Conservation (phyloP, 805 yeast genomes). For the Nakazawaea pomicola region DNA sequence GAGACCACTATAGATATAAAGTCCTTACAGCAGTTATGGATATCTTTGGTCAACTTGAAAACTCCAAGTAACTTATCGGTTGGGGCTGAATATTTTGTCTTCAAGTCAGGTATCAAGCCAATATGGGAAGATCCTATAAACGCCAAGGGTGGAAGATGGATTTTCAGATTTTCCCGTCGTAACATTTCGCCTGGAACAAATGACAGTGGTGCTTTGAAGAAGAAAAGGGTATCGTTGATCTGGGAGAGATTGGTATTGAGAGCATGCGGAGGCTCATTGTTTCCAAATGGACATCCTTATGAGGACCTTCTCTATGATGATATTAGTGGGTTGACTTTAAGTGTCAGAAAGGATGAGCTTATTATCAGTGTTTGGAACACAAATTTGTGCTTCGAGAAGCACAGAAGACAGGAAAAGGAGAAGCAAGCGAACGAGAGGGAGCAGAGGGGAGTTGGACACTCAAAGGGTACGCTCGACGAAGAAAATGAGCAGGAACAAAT, state of each 20-base stretch:
- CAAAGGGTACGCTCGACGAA: slow-evolving; percentile 20
- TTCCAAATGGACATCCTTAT: slow-evolving; percentile 34
- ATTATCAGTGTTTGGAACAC: slow-evolving; percentile 61
- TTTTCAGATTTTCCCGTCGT: slow-evolving; percentile 42
- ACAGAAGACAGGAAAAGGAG: slow-evolving; percentile 10
- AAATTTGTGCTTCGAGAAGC: slow-evolving; percentile 32
- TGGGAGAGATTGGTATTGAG: slow-evolving; percentile 55
- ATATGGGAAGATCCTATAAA: slow-evolving; percentile 66
- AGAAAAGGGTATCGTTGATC: slow-evolving; percentile 30
- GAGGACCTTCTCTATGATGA: slow-evolving; percentile 39
- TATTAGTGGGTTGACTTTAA: slow-evolving; percentile 55
- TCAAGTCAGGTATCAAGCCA: slow-evolving; percentile 56
- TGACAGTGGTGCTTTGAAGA: slow-evolving; percentile 13
- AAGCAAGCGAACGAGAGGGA: slow-evolving; percentile 9
- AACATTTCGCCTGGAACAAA: slow-evolving; percentile 14
- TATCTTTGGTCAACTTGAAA: slow-evolving; percentile 34
- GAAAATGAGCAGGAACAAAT: slow-evolving; percentile 15
- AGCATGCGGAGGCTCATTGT: slow-evolving; percentile 44
- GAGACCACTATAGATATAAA: slow-evolving; percentile 27
- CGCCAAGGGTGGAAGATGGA: slow-evolving; percentile 60
- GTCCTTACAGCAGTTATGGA: slow-evolving; percentile 51
- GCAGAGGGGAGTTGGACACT: slow-evolving; percentile 7
- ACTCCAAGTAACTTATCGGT: slow-evolving; percentile 32
- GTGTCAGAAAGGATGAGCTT: slow-evolving; percentile 56
- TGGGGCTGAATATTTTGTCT: slow-evolving; percentile 51